phyloP scores from a whole-genome alignment of 139 green algal genomes.

The Marvania coccoides region DNA sequence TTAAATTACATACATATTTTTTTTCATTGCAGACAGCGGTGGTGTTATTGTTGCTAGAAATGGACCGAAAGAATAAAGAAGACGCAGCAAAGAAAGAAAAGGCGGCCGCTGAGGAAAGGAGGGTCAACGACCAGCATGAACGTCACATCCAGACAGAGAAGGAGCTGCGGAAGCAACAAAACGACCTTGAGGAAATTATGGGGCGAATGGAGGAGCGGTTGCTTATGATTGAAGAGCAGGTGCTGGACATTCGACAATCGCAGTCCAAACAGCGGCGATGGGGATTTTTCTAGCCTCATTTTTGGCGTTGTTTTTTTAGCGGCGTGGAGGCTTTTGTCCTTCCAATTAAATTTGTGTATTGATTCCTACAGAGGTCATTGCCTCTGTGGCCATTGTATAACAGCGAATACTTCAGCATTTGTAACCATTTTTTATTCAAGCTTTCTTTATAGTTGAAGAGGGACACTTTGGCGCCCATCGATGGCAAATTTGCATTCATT shows the following conservation, averaged over 20 bases:
- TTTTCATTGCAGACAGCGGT: conserved; percentile 11
- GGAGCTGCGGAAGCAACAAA: conserved; percentile 8
- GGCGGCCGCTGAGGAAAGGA: background rate
- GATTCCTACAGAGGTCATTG: too few relatives aligned
- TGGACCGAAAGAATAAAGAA: conserved; percentile 22
- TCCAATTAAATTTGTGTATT: too few relatives aligned
- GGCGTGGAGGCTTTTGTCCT: too few relatives aligned
- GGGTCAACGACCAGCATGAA: background rate
- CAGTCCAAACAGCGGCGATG: background rate
- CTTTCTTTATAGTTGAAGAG: too few relatives aligned
- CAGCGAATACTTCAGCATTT: too few relatives aligned
- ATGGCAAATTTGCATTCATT: too few relatives aligned
- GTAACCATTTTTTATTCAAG: too few relatives aligned
- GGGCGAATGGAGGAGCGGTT: conserved; percentile 11
- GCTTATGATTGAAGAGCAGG: conserved; percentile 1
- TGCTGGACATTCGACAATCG: background rate
- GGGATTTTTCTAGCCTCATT: background rate
- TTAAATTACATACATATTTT: background rate
- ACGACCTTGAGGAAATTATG: background rate
- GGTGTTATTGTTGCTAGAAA: conserved; percentile 12
- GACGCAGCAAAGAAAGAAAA: conserved; percentile 17
- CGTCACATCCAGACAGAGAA: background rate
- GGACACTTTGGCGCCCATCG: too few relatives aligned
- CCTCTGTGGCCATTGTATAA: too few relatives aligned
- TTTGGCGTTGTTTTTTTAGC: too few relatives aligned